Evolutionary conservation across 1,284 basidiomycete species (phyloP).

Genomic region (Athelia sp.): DNA sequence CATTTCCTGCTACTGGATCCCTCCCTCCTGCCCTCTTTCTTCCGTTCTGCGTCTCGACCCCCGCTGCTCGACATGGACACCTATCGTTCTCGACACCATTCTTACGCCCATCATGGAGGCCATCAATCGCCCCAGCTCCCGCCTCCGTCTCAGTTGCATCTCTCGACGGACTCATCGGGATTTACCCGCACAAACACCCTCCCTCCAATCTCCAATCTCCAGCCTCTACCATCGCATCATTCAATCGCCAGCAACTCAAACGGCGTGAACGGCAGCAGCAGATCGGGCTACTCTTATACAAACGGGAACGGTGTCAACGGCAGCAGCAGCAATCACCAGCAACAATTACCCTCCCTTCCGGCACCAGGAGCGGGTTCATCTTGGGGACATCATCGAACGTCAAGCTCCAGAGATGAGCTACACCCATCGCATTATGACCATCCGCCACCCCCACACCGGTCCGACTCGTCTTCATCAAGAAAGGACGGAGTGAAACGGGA

Average conservation of each 20-base stretch:
- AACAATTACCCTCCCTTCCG: conserved; percentile 10
- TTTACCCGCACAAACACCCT: conserved; percentile 31
- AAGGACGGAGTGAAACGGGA: neutral
- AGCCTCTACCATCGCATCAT: conserved; percentile 30
- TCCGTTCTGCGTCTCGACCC: too few species aligned
- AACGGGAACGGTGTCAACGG: neutral
- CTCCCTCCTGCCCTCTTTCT: too few species aligned
- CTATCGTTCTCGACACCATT: too few species aligned
- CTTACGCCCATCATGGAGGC: too few species aligned
- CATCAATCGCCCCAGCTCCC: conserved; percentile 35
- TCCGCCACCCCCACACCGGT: neutral
- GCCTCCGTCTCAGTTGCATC: conserved; percentile 39
- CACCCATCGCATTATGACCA: conserved; percentile 12
- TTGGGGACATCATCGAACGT: conserved; percentile 24
- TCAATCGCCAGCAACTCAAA: conserved; percentile 15
- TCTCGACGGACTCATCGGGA: conserved; percentile 23
- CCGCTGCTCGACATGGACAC: too few species aligned
- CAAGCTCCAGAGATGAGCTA: conserved; percentile 32
- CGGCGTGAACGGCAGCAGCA: neutral
- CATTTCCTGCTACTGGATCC: too few species aligned
- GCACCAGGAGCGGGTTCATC: conserved; percentile 7
- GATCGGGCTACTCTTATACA: too few species aligned
- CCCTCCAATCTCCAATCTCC: conserved; percentile 25
- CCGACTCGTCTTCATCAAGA: neutral
- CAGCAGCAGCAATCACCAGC: conserved; percentile 17